Percentiles rank a stretch among this genome's conserved stretches.
Evolutionary conservation across 2,329 filamentous ascomycete genomes (phyloP).

Genomic region (Pyrenophora tritici-repentis): DNA sequence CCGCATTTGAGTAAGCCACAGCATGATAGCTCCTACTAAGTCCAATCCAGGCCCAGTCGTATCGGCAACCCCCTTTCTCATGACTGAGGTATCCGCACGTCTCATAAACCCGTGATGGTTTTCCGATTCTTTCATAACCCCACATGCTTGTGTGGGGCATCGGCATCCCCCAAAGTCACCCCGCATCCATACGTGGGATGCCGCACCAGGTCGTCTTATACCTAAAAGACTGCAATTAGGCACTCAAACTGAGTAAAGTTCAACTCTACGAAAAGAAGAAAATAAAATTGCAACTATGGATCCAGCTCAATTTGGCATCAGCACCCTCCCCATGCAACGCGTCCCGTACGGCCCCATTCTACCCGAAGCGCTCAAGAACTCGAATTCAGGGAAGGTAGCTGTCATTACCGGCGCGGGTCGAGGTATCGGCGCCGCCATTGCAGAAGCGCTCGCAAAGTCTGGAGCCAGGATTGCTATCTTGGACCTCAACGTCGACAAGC

Average conservation of each 20-base stretch:
- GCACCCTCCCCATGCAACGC: constrained; percentile 25
- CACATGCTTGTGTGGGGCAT: no score
- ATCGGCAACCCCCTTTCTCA: no score
- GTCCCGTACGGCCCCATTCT: constrained; percentile 25
- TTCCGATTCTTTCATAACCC: no score
- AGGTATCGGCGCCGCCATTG: constrained; percentile 38
- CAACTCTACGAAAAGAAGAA: no score
- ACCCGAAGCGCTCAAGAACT: constrained; percentile 17
- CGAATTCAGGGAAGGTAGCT: constrained; percentile 33
- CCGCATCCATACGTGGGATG: background rate
- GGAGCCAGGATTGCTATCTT: constrained; percentile 36
- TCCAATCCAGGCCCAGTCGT: no score
- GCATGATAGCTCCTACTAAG: no score
- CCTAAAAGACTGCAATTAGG: no score
- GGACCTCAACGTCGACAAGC: constrained; percentile 27
- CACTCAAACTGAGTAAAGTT: no score
- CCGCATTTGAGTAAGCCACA: no score
- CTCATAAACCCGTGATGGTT: no score
- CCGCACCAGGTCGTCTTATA: background rate
- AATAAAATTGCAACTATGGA: constrained; percentile 18
- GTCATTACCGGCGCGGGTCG: constrained; percentile 35
- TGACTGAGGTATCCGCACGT: no score
- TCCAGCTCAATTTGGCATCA: constrained; percentile 29
- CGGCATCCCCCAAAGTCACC: background rate
- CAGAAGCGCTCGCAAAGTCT: constrained; percentile 32